Evolutionary conservation across 164 flowering plant genomes (phyloP).

Genomic region (Euptelea pleiosperma): DNA sequence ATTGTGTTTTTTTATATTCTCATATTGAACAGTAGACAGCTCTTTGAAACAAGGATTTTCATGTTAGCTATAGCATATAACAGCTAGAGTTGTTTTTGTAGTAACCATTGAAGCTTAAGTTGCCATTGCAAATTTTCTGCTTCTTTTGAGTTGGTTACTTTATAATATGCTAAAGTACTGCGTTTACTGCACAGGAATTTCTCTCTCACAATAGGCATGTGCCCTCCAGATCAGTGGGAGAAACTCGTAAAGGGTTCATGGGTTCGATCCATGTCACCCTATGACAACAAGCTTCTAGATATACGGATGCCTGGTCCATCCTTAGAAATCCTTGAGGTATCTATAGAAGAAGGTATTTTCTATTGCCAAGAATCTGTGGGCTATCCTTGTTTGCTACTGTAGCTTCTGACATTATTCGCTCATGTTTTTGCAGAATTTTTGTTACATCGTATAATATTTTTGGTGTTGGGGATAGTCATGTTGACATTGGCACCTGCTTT

Average conservation of each 20-base stretch:
- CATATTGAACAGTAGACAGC: too few species aligned
- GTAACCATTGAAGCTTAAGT: background rate
- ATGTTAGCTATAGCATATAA: too few species aligned
- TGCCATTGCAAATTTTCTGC: background rate
- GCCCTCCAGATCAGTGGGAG: conserved; percentile 72
- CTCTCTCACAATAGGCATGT: conserved; percentile 73
- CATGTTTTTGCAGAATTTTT: conserved; percentile 56
- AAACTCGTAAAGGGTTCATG: conserved; percentile 69
- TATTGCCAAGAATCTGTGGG: background rate
- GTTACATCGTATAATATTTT: conserved; percentile 50
- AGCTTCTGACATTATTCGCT: conserved; percentile 3
- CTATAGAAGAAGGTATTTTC: conserved; percentile 70
- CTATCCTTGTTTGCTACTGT: background rate
- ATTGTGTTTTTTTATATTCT: too few species aligned
- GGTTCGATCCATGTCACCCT: conserved; percentile 77
- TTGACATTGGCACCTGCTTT: conserved; percentile 53
- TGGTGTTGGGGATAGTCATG: conserved; percentile 54
- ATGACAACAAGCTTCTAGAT: conserved; percentile 70
- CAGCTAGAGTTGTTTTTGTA: background rate
- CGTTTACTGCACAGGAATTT: conserved; percentile 47
- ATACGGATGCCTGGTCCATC: conserved; percentile 45
- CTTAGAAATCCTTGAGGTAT: conserved; percentile 43
- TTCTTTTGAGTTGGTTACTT: background rate
- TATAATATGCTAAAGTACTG: background rate
- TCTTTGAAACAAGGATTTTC: too few species aligned